phyloP scores from a whole-genome alignment of 371 early-diverging fungal species.

The Rhizomucor miehei region DNA sequence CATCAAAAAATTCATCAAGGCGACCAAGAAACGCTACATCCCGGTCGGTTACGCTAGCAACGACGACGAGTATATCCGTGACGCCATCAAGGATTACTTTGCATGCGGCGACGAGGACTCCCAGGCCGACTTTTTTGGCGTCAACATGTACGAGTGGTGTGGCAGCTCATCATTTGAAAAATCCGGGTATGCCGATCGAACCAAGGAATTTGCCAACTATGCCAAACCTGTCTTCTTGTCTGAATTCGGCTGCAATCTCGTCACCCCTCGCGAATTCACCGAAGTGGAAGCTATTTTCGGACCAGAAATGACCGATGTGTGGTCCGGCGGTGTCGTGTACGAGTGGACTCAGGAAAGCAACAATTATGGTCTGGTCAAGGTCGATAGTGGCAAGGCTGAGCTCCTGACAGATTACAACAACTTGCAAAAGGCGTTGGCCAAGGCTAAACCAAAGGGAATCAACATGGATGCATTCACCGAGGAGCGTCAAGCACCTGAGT shows the following conservation, averaged over 20 bases:
- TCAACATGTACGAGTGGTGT: conserved; percentile 72
- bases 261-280: conserved; percentile 51
- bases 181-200: conserved; percentile 61
- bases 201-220: conserved; percentile 49
- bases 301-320: conserved; percentile 59
- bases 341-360: conserved; percentile 81
- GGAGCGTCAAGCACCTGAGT: conserved; percentile 29
- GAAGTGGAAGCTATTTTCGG: conserved; percentile 69
- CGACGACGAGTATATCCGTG: conserved; percentile 71
- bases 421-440: conserved; percentile 34
- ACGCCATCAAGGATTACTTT: conserved; percentile 68
- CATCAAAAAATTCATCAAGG: conserved; percentile 59
- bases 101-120: conserved; percentile 67
- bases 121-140: conserved; percentile 75
- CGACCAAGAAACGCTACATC: conserved; percentile 41
- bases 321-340: conserved; percentile 80
- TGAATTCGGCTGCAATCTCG: conserved; percentile 65
- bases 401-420: conserved; percentile 47
- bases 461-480: conserved; percentile 46
- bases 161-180: conserved; percentile 50
- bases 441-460: conserved; percentile 44
- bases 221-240: conserved; percentile 63
- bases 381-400: conserved; percentile 37
- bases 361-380: conserved; percentile 73
- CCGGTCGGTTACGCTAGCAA: conserved; percentile 84